Conservation (phyloP, 192 early-diverging fungal species). For the Gorgonomyces haynaldii region DNA sequence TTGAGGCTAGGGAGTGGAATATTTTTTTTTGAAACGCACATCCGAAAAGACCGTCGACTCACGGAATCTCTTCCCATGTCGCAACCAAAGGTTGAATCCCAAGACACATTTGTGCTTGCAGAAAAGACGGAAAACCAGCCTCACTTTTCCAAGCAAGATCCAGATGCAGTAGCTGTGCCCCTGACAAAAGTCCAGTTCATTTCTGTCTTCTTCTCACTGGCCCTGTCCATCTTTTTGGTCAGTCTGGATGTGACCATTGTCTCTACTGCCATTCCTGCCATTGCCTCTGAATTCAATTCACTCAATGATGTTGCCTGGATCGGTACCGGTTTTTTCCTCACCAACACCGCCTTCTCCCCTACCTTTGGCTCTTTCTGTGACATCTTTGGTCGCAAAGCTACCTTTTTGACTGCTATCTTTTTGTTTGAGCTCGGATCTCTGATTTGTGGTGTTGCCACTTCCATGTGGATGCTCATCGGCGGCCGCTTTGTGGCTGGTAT, state of each 20-base stretch:
- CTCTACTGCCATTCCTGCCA: slow-evolving; percentile 51
- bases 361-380: slow-evolving; percentile 67
- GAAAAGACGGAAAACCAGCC: too few relatives aligned
- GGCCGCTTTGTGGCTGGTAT: slow-evolving; percentile 62
- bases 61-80: too few relatives aligned
- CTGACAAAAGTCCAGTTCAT: slow-evolving; percentile 15
- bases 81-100: too few relatives aligned
- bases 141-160: too few relatives aligned
- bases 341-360: slow-evolving; percentile 41
- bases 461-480: slow-evolving; percentile 47
- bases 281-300: slow-evolving; percentile 46
- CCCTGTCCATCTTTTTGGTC: slow-evolving; percentile 50
- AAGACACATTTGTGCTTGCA: too few relatives aligned
- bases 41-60: too few relatives aligned
- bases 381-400: slow-evolving; percentile 70
- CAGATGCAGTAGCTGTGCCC: neutral
- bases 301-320: slow-evolving; percentile 61
- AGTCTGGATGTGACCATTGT: slow-evolving; percentile 61
- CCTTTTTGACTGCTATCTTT: slow-evolving; percentile 53
- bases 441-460: slow-evolving; percentile 54
- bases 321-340: slow-evolving; percentile 56
- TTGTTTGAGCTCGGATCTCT: slow-evolving; percentile 66
- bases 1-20: too few relatives aligned
- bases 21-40: too few relatives aligned
- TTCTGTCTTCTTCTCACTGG: slow-evolving; percentile 29